Conservation (phyloP, 129 eudicot species). For the Glebionis coronaria region DNA sequence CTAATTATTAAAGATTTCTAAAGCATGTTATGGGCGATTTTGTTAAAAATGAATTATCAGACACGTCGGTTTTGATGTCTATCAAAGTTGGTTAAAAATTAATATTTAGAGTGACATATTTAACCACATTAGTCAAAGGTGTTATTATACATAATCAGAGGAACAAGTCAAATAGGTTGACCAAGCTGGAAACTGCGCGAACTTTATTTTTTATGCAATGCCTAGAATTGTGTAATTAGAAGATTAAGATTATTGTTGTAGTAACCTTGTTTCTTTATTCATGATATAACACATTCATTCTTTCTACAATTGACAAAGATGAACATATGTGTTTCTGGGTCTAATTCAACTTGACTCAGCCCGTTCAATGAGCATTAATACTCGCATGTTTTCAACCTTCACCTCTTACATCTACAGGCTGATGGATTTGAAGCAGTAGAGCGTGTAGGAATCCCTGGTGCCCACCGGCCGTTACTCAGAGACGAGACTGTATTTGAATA, state of each 20-base stretch:
- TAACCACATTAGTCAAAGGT: constrained; percentile 20
- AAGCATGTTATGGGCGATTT: neutral
- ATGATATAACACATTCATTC: neutral
- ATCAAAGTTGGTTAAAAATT: neutral
- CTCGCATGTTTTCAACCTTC: neutral
- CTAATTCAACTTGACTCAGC: neutral
- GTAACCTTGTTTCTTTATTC: neutral
- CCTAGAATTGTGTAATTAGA: neutral
- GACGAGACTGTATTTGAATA: constrained; percentile 30
- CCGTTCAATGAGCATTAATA: neutral
- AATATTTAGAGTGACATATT: neutral
- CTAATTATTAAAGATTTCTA: neutral
- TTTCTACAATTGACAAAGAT: neutral
- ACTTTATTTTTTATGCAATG: neutral
- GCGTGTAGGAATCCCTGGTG: constrained; percentile 34
- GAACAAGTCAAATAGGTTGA: neutral
- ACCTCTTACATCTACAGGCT: constrained; percentile 15
- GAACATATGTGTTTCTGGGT: neutral
- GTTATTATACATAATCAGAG: too few relatives aligned
- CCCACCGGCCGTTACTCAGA: constrained; percentile 26
- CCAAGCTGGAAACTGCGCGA: neutral
- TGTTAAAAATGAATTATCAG: neutral
- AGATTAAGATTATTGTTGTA: neutral
- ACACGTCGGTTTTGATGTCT: neutral
- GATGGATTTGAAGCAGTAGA: constrained; percentile 33